Percentiles rank a stretch among this genome's conserved stretches.
phyloP scores from a whole-genome alignment of 139 green algal species.

The Tetradesmus lagerheimii region DNA sequence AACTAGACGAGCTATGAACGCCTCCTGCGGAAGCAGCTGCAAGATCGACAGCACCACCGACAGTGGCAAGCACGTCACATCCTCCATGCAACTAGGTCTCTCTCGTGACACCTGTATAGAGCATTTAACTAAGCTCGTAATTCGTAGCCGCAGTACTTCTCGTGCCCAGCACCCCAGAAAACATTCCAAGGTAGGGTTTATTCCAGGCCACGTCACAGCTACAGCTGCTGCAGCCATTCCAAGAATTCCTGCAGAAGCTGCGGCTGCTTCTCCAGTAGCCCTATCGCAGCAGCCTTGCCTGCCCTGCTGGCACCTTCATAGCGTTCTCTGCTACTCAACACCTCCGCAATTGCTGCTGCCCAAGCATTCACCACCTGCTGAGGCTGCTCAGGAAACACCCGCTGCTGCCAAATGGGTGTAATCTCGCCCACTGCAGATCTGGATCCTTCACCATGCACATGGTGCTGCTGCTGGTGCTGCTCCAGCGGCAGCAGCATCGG shows the following conservation, averaged over 20 bases:
- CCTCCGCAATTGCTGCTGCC: conserved; percentile 1
- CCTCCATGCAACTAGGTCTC: not conserved
- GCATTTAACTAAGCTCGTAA: no score
- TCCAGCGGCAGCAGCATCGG: conserved; percentile 6
- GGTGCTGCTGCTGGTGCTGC: not conserved
- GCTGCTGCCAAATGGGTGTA: not conserved
- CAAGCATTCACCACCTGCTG: not conserved
- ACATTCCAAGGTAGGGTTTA: not conserved
- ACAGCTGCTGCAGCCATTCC: conserved; percentile 23
- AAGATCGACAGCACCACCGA: conserved; percentile 3
- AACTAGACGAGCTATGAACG: not conserved
- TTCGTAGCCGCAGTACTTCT: not conserved
- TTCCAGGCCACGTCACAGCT: not conserved
- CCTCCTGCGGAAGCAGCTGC: not conserved
- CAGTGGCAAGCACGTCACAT: not conserved
- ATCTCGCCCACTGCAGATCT: not conserved
- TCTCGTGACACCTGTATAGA: not conserved
- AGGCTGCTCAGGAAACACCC: conserved; percentile 15
- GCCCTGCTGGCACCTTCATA: not conserved
- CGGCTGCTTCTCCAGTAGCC: conserved; percentile 13
- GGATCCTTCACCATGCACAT: not conserved
- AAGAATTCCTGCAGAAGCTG: not conserved
- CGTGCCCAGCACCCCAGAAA: not conserved
- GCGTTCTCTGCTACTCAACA: not conserved
- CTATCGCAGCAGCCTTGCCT: not conserved